Evolutionary conservation across 2,329 filamentous ascomycete genomes (phyloP).

Genomic region (Penicillium sp.): DNA sequence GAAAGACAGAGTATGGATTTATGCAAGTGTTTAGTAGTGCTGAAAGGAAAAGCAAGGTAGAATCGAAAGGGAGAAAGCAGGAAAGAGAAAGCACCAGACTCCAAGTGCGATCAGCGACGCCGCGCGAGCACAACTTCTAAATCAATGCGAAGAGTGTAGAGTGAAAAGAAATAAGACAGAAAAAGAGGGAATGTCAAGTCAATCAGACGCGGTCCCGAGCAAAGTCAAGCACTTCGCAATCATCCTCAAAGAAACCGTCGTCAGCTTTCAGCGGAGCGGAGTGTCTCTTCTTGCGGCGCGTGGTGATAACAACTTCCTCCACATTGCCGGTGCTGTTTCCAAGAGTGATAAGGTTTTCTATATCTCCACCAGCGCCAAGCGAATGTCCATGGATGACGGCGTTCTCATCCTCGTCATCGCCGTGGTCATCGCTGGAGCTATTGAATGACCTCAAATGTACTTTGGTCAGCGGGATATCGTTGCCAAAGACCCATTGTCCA

Average conservation of each 20-base stretch:
- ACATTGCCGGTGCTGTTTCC: constrained; percentile 49
- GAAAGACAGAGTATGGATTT: constrained; percentile 9
- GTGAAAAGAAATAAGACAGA: constrained; percentile 3
- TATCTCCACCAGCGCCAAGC: constrained; percentile 31
- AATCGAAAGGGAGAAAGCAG: background rate
- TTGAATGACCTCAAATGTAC: constrained; percentile 41
- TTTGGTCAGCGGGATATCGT: constrained; percentile 41
- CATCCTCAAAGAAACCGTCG: constrained; percentile 80
- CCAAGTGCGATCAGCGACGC: constrained; percentile 14
- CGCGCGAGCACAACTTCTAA: constrained; percentile 14
- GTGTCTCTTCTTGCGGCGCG: constrained; percentile 56
- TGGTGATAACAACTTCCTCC: constrained; percentile 75
- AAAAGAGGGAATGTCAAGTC: background rate
- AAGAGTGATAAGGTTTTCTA: constrained; percentile 46
- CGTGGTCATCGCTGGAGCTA: constrained; percentile 33
- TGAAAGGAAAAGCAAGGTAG: background rate
- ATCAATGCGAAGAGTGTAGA: constrained; percentile 7
- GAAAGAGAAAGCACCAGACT: constrained; percentile 9
- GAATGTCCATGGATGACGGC: constrained; percentile 23
- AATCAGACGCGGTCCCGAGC: constrained; percentile 50
- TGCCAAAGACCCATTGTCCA: constrained; percentile 48
- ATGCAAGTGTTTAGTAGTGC: constrained; percentile 16
- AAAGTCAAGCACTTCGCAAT: constrained; percentile 85
- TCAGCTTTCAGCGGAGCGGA: constrained; percentile 36
- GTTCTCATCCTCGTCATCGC: constrained; percentile 26